Evolutionary conservation across 371 early-diverging fungal genomes (phyloP), one percentile per base, ranked within the genome.

Genomic region (Mortierella sp.): DNA sequence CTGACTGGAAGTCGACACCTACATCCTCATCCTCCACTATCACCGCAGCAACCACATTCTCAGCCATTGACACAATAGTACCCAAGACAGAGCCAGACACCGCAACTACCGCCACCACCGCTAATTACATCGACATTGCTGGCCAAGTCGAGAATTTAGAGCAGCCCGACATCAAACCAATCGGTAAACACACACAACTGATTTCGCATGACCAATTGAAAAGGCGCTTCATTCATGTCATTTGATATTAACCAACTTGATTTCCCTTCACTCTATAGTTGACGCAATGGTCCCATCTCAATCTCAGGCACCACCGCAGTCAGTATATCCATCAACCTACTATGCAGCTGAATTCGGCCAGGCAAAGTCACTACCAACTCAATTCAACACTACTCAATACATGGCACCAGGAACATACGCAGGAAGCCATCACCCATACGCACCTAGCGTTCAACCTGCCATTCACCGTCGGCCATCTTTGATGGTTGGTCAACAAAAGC

Each of bases 241-340:
- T 55, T 7, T 54, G 24, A 11, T 74, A 71, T 71, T 71, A 71
- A 71, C 46, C 5, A 12, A 35, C 8, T 32, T 60, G 12, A 0
- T 18, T 65, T 65, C n/a, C 51, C 49, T 5, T 21, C 56, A 38
- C 1, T 63, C 35, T 29, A 51, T 35, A 38, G 10, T 10, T 72
- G 72, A 72, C 29, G 77, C 77, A n/a, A 77, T 77, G 72, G 77
- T 77, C 16, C 77, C 77, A 16, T 77, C 77, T 10, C 77, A 77
- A 49, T 24, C 77, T 14, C 77, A 77, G 56, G 32, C 71, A 5
- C 49, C 76, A 32, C 51, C 65, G 11, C 70, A 49, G 29, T 7
- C 71, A 51, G 21, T 60, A 32, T 55, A 72, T 41, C 63, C 56
- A n/a, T 46, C 72, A n/a, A 7, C 77, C 24, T 72, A 56, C 24